Percentiles rank a stretch among this genome's conserved stretches.
phyloP scores from a whole-genome alignment of 768 basidiomycete genomes.

The Boletus rubroflammeus region DNA sequence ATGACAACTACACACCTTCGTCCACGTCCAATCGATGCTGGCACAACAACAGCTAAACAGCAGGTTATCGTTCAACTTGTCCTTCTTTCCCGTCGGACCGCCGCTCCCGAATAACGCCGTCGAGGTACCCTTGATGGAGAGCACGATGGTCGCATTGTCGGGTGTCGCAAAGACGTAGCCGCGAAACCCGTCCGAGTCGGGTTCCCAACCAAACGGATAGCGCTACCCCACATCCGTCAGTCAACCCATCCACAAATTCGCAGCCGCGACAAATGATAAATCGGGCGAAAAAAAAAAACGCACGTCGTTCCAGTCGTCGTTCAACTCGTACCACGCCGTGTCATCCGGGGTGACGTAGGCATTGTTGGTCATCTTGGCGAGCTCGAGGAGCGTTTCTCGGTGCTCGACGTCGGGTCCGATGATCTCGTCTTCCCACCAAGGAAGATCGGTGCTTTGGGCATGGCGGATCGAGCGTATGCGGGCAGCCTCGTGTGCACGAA shows the following conservation, averaged over 20 bases:
- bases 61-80: conserved; percentile 91
- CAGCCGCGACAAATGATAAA: not conserved
- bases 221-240: not conserved
- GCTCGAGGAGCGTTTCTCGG: conserved; percentile 67
- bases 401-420: conserved; percentile 72
- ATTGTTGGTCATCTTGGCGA: conserved; percentile 96
- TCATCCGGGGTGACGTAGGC: conserved; percentile 72
- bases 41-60: conserved; percentile 96
- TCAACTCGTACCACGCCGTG: conserved; percentile 74
- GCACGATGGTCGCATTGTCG: conserved; percentile 79
- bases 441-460: conserved; percentile 43
- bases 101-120: conserved; percentile 67
- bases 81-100: conserved; percentile 85
- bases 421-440: conserved; percentile 77
- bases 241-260: not conserved
- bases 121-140: conserved; percentile 95
- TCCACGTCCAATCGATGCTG: conserved; percentile 88
- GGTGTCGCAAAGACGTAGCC: conserved; percentile 87
- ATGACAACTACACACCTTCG: conserved; percentile 89
- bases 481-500: conserved; percentile 40
- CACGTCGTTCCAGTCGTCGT: conserved; percentile 59
- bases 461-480: conserved; percentile 43
- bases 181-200: conserved; percentile 80
- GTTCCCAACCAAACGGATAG: conserved; percentile 90
- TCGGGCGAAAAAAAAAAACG: not conserved